Base-by-base conservation (phyloP, 352 stramenopile species). In the Thalassiosira ordinaria region DNA sequence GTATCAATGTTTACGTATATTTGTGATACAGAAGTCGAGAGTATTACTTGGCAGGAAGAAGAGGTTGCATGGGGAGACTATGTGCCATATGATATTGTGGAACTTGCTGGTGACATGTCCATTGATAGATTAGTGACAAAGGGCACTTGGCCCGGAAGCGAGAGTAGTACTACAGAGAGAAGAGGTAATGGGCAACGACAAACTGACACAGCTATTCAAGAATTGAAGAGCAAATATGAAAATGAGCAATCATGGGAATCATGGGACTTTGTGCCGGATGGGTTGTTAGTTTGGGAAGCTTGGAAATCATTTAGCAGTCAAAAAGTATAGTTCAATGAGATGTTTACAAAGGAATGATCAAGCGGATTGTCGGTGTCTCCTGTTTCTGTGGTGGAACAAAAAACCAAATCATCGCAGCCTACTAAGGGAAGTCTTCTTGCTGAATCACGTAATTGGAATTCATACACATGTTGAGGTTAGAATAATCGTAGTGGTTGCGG, bases 261-360 rank as follows among this genome's bases (percentile, higher is more conserved):
- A 31, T 93, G 89, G 89, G 85, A 91, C 67, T 93, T 81, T 78
- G 88, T 93, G 53, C 89, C 89, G 5, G 89, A 93, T 74, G 89
- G 89, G 24, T 64, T 93, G 41, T 57, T 93, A 8, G 89, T 93
- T 37, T 93, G 88, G 88, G 75, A 91, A 22, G 73, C 75, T 53
- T 92, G 84, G 84, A 59, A 71, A 53, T 55, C 37, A 11, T 66
- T 52, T n/a, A 18, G 7, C 11, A 51, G 41, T 18, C 41, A 51
- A 51, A 16, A 51, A 41, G 33, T 41, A 41, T n/a, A n/a, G n/a
- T n/a, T n/a, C n/a, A n/a, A n/a, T n/a, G n/a, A n/a, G n/a, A n/a
- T n/a, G n/a, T n/a, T n/a, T n/a, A n/a, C n/a, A n/a, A n/a, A n/a
- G n/a, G n/a, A n/a, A n/a, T n/a, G n/a, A n/a, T n/a, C n/a, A n/a